Conservation (phyloP, 768 basidiomycete genomes). For the Tylopilus sp. region DNA sequence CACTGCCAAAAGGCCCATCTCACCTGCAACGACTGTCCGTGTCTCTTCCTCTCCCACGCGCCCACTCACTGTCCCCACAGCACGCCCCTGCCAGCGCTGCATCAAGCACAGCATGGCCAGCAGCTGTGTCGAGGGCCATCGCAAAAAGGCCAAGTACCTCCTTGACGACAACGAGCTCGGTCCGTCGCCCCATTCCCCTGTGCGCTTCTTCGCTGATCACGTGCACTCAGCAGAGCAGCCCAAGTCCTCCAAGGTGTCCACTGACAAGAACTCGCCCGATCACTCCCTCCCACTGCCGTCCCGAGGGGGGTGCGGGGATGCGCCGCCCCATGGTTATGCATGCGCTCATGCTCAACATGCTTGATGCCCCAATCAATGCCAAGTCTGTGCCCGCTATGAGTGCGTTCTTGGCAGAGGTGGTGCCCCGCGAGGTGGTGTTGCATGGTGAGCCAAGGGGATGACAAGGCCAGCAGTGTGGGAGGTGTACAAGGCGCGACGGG, state of each 20-base stretch:
- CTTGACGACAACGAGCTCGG: slow-evolving; percentile 92
- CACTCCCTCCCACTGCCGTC: slow-evolving; percentile 20
- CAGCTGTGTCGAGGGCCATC: slow-evolving; percentile 88
- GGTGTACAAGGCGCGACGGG: too few relatives aligned
- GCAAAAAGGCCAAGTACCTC: slow-evolving; percentile 98
- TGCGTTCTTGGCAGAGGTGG: too few relatives aligned
- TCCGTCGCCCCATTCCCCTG: slow-evolving; percentile 31
- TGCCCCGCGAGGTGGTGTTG: too few relatives aligned
- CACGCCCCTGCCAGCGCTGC: slow-evolving; percentile 94
- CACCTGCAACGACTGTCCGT: slow-evolving; percentile 97
- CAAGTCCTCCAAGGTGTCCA: slow-evolving; percentile 32
- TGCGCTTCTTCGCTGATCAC: slow-evolving; percentile 19
- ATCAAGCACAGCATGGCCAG: slow-evolving; percentile 88
- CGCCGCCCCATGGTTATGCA: too few relatives aligned
- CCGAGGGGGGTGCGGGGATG: too few relatives aligned
- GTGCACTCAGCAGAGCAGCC: slow-evolving; percentile 41
- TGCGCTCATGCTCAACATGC: slow-evolving; percentile 6
- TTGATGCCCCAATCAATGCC: not conserved
- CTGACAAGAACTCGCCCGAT: slow-evolving; percentile 30
- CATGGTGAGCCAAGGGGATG: too few relatives aligned
- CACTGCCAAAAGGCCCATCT: slow-evolving; percentile 97
- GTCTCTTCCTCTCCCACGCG: slow-evolving; percentile 1
- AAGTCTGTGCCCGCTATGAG: too few relatives aligned
- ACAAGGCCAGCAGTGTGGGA: too few relatives aligned
- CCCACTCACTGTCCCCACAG: slow-evolving; percentile 40